Conservation (phyloP, 768 basidiomycete species). For the Leccinellum albellum region DNA sequence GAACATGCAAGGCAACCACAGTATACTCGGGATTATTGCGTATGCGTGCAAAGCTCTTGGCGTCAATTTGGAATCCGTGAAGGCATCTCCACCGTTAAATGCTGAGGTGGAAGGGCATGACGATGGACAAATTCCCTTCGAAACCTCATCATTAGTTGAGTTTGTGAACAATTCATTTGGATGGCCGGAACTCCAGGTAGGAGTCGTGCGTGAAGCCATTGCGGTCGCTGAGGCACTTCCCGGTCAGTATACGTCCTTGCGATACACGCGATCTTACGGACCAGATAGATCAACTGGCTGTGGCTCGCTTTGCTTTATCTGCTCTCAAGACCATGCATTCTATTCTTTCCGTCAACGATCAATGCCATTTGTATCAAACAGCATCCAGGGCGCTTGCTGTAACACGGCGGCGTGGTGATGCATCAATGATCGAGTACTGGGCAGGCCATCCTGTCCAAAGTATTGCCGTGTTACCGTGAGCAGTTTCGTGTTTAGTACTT, state of each 20-base stretch:
- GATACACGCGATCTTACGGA: constrained; percentile 1
- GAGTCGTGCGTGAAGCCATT: constrained; percentile 89
- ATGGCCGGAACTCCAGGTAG: constrained; percentile 94
- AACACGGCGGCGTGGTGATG: constrained; percentile 73
- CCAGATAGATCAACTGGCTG: constrained; percentile 69
- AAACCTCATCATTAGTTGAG: constrained; percentile 40
- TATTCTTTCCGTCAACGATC: constrained; percentile 71
- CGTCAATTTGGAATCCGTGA: constrained; percentile 72
- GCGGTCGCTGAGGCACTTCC: constrained; percentile 89
- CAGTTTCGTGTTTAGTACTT: neutral
- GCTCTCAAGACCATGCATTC: constrained; percentile 71
- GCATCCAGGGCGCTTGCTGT: constrained; percentile 69
- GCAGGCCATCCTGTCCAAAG: constrained; percentile 74
- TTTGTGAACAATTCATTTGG: constrained; percentile 59
- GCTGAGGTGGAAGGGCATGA: constrained; percentile 17
- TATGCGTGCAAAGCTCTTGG: constrained; percentile 78
- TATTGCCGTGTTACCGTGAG: constrained; percentile 75
- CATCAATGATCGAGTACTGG: constrained; percentile 80
- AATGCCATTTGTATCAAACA: constrained; percentile 72
- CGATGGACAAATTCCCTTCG: constrained; percentile 16
- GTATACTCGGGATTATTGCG: constrained; percentile 70
- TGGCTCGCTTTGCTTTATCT: constrained; percentile 87
- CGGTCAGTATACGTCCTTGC: constrained; percentile 44
- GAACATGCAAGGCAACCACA: constrained; percentile 74
- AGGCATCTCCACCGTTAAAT: constrained; percentile 36